Conservation (phyloP, 2,329 filamentous ascomycete species). For the Aspergillus awamori region DNA sequence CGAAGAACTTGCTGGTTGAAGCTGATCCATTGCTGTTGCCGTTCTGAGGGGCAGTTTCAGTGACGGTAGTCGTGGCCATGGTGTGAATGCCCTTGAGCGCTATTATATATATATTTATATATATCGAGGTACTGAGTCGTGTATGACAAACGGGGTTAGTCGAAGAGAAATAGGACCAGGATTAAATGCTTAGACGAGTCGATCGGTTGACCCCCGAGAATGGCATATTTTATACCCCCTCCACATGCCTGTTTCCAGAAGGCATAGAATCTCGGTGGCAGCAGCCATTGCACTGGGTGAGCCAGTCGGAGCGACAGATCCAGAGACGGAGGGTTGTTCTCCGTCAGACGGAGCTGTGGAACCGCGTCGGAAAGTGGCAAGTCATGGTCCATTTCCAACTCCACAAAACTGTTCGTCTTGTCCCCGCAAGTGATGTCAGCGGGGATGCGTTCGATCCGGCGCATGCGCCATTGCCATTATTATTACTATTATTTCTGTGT, state of each 20-base stretch:
- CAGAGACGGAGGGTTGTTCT: not conserved
- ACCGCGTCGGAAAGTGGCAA: not conserved
- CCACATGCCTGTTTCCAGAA: not conserved
- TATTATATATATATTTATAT: not conserved
- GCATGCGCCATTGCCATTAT: not conserved
- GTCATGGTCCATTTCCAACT: not conserved
- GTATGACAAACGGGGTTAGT: not conserved
- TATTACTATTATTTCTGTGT: not conserved
- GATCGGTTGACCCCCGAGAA: not conserved
- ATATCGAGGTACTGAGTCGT: too few species aligned
- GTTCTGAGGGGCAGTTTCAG: not conserved
- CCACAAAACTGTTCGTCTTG: not conserved
- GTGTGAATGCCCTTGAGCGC: not conserved
- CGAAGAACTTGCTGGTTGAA: not conserved
- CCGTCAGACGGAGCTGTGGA: not conserved
- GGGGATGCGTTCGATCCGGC: not conserved
- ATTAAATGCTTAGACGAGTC: not conserved
- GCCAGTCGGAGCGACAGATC: not conserved
- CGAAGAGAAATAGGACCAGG: not conserved
- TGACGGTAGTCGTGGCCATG: not conserved
- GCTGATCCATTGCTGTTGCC: not conserved
- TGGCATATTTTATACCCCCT: not conserved
- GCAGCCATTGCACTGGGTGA: not conserved
- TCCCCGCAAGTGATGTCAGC: constrained; percentile 5
- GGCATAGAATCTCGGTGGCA: not conserved